A percentile compares a stretch with the other conserved stretches of the same genome.
These are phyloP conservation scores for Raphanus raphanistrum DNA, from an alignment of 345 rosid genomes.

Conservation along the genomic window DNA sequence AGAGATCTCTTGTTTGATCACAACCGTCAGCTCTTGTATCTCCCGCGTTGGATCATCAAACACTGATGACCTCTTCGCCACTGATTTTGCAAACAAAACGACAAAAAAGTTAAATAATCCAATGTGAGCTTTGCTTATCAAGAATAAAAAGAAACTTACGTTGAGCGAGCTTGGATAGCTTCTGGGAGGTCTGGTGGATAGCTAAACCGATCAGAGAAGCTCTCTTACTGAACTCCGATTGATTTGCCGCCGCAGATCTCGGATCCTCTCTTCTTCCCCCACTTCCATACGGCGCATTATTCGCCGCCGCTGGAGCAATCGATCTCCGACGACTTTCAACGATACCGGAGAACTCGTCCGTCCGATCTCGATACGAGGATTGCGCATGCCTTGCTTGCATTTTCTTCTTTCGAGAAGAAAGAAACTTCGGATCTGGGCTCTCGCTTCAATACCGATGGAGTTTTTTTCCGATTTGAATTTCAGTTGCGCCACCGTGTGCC, in stretches of 20 bases:
- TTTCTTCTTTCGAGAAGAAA: conserved; percentile 12
- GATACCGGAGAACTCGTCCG: conserved; percentile 58
- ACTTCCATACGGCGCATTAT: conserved; percentile 33
- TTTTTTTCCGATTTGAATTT: conserved; percentile 1
- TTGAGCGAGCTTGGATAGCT: conserved; percentile 74
- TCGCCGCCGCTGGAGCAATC: conserved; percentile 39
- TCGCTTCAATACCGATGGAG: no score
- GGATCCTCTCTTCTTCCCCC: conserved; percentile 42
- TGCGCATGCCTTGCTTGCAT: conserved; percentile 46
- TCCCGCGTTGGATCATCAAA: conserved; percentile 81
- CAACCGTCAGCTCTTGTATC: conserved; percentile 77
- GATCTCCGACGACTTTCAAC: conserved; percentile 59
- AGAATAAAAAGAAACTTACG: conserved; percentile 42
- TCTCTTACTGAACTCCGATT: conserved; percentile 65
- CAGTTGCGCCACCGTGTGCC: conserved; percentile 4
- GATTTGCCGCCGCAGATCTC: conserved; percentile 52
- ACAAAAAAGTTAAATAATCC: background rate
- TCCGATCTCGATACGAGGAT: conserved; percentile 69
- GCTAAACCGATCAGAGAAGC: conserved; percentile 62
- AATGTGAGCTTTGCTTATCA: no score
- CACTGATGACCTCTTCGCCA: conserved; percentile 83
- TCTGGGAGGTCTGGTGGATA: conserved; percentile 81
- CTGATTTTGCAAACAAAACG: conserved; percentile 38
- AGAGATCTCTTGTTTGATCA: conserved; percentile 81
- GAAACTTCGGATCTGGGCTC: conserved; percentile 28